Conservation (phyloP, 176 grass and related monocot genomes). For the Carex cristatella region DNA sequence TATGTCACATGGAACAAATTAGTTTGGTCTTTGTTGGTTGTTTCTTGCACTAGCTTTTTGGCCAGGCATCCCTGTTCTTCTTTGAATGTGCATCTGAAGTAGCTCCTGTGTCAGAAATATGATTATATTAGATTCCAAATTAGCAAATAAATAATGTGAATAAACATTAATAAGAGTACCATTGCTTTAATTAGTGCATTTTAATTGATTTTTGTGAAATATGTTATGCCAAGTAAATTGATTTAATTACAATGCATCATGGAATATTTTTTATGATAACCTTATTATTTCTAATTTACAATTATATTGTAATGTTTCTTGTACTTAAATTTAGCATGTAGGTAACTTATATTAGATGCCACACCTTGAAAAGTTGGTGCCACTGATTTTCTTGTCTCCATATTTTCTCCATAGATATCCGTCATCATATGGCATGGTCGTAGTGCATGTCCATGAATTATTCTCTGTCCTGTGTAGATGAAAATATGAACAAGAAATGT, state of each 20-base stretch:
- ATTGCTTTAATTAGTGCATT: no score
- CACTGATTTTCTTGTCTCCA: constrained; percentile 27
- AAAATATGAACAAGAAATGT: neutral
- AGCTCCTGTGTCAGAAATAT: neutral
- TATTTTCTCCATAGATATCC: constrained; percentile 37
- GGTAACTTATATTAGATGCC: neutral
- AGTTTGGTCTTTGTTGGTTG: neutral
- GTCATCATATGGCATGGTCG: constrained; percentile 16
- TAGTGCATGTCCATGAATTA: neutral
- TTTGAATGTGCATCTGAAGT: no score
- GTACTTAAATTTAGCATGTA: neutral
- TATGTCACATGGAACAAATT: neutral
- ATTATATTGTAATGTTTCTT: neutral
- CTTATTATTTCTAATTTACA: neutral
- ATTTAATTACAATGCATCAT: no score
- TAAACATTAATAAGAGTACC: neutral
- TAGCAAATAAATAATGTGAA: neutral
- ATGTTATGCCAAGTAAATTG: no score
- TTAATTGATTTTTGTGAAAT: no score
- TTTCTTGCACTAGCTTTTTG: neutral
- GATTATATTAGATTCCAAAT: neutral
- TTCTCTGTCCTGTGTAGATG: neutral
- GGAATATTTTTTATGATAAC: no score
- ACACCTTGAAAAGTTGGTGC: constrained; percentile 14
- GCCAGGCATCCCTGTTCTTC: no score